A percentile compares a stretch with the other conserved stretches of the same genome.
These are phyloP conservation scores for Fusarium tricinctum DNA, from an alignment of 2,329 filamentous ascomycete genomes.

Conservation along the genomic window DNA sequence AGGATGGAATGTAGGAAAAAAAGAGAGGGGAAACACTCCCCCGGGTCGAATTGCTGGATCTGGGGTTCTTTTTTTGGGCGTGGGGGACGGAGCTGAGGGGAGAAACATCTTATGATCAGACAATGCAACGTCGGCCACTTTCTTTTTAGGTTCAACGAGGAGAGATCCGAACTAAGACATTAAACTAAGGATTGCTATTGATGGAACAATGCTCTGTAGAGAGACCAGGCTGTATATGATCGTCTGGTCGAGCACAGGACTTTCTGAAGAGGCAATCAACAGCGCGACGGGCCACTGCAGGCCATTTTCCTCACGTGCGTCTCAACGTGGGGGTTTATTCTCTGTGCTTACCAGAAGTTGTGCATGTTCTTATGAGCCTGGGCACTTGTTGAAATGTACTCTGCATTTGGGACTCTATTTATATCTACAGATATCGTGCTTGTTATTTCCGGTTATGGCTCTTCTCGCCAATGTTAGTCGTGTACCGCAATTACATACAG, in stretches of 20 bases:
- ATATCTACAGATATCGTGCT: background rate
- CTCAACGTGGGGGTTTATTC: constrained; percentile 32
- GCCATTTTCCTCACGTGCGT: constrained; percentile 42
- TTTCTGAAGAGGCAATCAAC: constrained; percentile 3
- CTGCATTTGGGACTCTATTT: constrained; percentile 3
- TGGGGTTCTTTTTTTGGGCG: constrained; percentile 9
- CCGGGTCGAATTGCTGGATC: background rate
- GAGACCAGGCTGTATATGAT: constrained; percentile 5
- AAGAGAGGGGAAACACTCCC: constrained; percentile 7
- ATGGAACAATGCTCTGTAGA: constrained; percentile 14
- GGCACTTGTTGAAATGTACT: background rate
- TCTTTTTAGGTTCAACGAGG: background rate
- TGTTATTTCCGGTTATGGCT: background rate
- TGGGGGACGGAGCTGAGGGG: constrained; percentile 23
- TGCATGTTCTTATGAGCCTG: background rate
- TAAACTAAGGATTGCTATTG: background rate
- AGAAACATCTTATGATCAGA: constrained; percentile 20
- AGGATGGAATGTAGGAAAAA: constrained; percentile 16
- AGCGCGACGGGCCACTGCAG: constrained; percentile 43
- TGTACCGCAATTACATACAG: background rate
- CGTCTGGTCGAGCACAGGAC: constrained; percentile 19
- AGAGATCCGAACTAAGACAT: background rate
- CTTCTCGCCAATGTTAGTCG: background rate
- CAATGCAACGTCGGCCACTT: constrained; percentile 13
- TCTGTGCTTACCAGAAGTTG: background rate